Evolutionary conservation across 2,329 filamentous ascomycete species (phyloP), one percentile per base, ranked within the genome.

Genomic region (Lithohypha guttulata): DNA sequence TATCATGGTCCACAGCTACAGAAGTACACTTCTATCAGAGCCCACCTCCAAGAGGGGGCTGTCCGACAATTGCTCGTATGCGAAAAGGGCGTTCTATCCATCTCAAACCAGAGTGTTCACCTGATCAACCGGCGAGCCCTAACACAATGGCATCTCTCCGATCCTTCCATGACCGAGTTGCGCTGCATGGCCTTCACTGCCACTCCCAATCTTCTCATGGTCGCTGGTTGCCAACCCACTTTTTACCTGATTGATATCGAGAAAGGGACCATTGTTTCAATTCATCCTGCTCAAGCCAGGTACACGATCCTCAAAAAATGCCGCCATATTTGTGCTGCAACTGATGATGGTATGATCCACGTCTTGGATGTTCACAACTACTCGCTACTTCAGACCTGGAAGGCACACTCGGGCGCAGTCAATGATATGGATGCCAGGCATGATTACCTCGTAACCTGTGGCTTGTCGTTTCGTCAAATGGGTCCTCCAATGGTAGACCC

Each of bases 381-480:
- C 54, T 73, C 75, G 28, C 71, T 94, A 4, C 69, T 91, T 50
- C 93, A 89, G 57, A 77, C 76, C 8, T 98, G 91, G 83, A 84
- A 84, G 56, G 86, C 89, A 1, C 91, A 98, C 56, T 80, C 81
- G 1, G 83, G 84, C 6, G 75, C 79, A 36, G 84, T 98, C 57
- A 94, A 85, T 59, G 89, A 96, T 58, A 95, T 98, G 84, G 91
- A 98, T 63, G 85, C 87, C 6, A 84, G 91, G 55, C 84, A 91
- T 54, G 89, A 96, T 58, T 91, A 91, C 50, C 77, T 98, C 39
- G 82, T 96, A 15, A 96, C 91, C 3, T 98, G 91, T 59, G 91
- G 91, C 23, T 93, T 84, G 61, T 93, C 89, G 1, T 73, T 85
- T 17, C 77, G 89, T 49, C 85, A 87, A 53, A 70, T 84, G 49